Evolutionary conservation across 495 filamentous ascomycete species (phyloP).

Genomic region (Margaritispora aquatica): DNA sequence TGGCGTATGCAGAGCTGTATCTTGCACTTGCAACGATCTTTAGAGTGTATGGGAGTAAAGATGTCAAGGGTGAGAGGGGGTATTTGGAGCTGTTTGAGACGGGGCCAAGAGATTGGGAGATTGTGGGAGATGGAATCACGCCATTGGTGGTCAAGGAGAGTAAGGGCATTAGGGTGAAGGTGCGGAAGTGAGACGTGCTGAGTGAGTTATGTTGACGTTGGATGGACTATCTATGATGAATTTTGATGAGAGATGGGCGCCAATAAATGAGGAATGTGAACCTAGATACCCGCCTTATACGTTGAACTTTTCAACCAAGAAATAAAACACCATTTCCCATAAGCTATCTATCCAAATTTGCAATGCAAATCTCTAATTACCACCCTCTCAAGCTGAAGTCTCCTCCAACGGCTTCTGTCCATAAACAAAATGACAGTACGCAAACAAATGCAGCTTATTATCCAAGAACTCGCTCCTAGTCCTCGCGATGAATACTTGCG

Average conservation of each 20-base stretch:
- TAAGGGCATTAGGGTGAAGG: background rate
- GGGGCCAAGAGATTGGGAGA: background rate
- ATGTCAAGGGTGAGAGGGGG: background rate
- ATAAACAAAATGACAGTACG: background rate
- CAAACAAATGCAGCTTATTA: background rate
- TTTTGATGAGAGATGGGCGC: background rate
- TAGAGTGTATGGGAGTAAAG: constrained; percentile 21
- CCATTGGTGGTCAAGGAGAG: background rate
- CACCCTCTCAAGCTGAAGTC: background rate
- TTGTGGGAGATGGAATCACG: background rate
- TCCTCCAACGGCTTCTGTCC: background rate
- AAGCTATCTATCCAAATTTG: no score
- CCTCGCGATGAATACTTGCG: background rate
- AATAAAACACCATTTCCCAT: no score
- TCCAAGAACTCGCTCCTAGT: background rate
- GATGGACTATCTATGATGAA: background rate
- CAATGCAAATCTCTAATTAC: no score
- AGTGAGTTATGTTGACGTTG: background rate
- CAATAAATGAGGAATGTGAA: no score
- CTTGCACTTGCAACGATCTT: constrained; percentile 29
- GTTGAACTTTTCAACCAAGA: no score
- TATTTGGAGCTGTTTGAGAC: background rate
- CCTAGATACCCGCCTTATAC: no score
- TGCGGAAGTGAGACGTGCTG: background rate
- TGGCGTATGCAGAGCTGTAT: constrained; percentile 40